Evolutionary conservation across 371 early-diverging fungal genomes (phyloP).

Genomic region (Mortierella sp.): DNA sequence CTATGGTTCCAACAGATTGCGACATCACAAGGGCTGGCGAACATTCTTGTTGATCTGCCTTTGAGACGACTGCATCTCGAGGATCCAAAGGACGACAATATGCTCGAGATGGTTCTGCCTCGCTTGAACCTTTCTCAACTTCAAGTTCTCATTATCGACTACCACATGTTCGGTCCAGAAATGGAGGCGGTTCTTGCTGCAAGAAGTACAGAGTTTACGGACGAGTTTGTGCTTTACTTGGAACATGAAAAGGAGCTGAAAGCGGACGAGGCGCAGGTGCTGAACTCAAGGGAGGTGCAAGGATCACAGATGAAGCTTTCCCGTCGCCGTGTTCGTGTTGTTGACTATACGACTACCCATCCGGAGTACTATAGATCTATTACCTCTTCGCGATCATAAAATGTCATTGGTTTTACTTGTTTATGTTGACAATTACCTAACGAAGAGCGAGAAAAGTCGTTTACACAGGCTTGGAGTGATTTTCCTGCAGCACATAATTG

Average conservation of each 20-base stretch:
- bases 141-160: neutral
- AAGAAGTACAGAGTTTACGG: neutral
- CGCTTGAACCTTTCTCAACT: neutral
- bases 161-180: neutral
- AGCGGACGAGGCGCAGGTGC: too few relatives aligned
- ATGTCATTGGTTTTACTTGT: too few relatives aligned
- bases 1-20: neutral
- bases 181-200: neutral
- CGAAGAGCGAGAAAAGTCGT: too few relatives aligned
- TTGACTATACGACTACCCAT: too few relatives aligned
- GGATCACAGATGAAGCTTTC: neutral
- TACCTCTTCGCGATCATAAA: too few relatives aligned
- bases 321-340: neutral
- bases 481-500: too few relatives aligned
- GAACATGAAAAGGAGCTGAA: accelerated
- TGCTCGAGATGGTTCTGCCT: neutral
- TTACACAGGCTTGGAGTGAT: too few relatives aligned
- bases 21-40: neutral
- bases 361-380: neutral
- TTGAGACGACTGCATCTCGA: neutral
- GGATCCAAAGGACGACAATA: too few relatives aligned
- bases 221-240: neutral
- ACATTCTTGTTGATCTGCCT: neutral
- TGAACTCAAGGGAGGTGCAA: neutral
- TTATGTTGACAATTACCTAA: too few relatives aligned